Evolutionary conservation across 139 green algal genomes (phyloP).

Genomic region (Picochlorum costavermella): DNA sequence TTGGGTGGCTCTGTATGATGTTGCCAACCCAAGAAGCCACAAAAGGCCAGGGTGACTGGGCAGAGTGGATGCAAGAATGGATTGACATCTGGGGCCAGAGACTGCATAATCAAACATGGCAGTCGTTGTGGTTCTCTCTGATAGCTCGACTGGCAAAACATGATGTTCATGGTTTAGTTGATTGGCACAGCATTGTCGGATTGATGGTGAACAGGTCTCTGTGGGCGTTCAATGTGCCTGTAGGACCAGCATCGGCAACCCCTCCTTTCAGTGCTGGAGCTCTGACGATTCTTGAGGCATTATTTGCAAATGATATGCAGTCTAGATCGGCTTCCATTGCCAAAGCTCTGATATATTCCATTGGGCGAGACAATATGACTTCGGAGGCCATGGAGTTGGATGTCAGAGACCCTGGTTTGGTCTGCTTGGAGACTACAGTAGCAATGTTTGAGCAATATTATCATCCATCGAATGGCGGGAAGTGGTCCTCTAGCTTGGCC

Average conservation of each 20-base stretch:
- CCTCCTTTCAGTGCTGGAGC: slow-evolving; percentile 27
- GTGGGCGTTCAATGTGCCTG: slow-evolving; percentile 59
- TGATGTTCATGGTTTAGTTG: slow-evolving; percentile 51
- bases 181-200: slow-evolving; percentile 45
- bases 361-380: slow-evolving; percentile 11
- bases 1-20: slow-evolving; percentile 57
- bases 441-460: slow-evolving; percentile 76
- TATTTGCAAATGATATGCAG: slow-evolving; percentile 12
- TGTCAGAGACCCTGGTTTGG: slow-evolving; percentile 12
- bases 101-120: slow-evolving; percentile 40
- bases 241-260: slow-evolving; percentile 45
- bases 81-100: slow-evolving; percentile 40
- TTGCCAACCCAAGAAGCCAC: slow-evolving; percentile 46
- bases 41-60: slow-evolving; percentile 18
- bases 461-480: slow-evolving; percentile 76
- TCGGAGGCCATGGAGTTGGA: background rate
- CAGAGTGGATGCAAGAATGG: slow-evolving; percentile 43
- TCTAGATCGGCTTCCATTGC: slow-evolving; percentile 18
- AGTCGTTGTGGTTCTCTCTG: slow-evolving; percentile 50
- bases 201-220: slow-evolving; percentile 48
- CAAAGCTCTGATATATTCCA: slow-evolving; percentile 26
- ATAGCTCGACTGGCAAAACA: slow-evolving; percentile 59
- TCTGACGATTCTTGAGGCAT: background rate
- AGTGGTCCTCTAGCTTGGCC: slow-evolving; percentile 41
- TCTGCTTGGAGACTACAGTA: slow-evolving; percentile 36